Conservation (phyloP, 805 yeast species). For the Candida awuae region DNA sequence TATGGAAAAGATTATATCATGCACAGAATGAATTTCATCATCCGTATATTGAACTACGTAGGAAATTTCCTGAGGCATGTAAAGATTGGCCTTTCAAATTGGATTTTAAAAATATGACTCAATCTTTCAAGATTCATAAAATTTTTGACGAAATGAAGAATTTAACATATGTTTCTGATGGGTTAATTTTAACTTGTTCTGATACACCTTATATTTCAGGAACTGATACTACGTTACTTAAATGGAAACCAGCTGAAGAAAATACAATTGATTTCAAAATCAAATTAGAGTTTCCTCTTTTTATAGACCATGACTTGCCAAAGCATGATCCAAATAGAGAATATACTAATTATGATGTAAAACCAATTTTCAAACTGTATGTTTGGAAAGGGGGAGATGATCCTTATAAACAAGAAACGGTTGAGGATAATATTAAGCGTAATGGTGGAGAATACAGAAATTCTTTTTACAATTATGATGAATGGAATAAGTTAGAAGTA, state of each 20-base stretch:
- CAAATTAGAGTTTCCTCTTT: slow-evolving; percentile 49
- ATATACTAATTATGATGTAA: slow-evolving; percentile 73
- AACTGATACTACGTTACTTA: slow-evolving; percentile 75
- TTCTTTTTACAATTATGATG: slow-evolving; percentile 42
- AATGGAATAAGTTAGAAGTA: slow-evolving; percentile 56
- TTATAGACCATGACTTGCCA: slow-evolving; percentile 55
- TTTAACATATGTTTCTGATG: slow-evolving; percentile 86
- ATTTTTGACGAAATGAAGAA: slow-evolving; percentile 65
- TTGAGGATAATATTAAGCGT: slow-evolving; percentile 29
- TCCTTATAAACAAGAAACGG: slow-evolving; percentile 26
- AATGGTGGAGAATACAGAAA: slow-evolving; percentile 28
- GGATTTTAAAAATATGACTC: slow-evolving; percentile 81
- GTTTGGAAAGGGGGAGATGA: slow-evolving; percentile 66
- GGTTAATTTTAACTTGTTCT: slow-evolving; percentile 87
- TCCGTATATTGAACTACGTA: slow-evolving; percentile 71
- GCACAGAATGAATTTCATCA: slow-evolving; percentile 71
- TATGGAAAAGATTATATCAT: slow-evolving; percentile 81
- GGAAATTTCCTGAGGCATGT: slow-evolving; percentile 63
- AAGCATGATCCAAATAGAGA: slow-evolving; percentile 61
- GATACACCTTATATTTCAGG: slow-evolving; percentile 82
- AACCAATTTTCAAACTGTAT: slow-evolving; percentile 59
- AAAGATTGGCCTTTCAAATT: slow-evolving; percentile 76
- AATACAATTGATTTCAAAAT: slow-evolving; percentile 87
- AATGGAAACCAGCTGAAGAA: slow-evolving; percentile 97
- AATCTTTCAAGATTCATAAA: slow-evolving; percentile 66